Conservation (phyloP, 495 filamentous ascomycete genomes). For the Hypoxylon crocopeplum region DNA sequence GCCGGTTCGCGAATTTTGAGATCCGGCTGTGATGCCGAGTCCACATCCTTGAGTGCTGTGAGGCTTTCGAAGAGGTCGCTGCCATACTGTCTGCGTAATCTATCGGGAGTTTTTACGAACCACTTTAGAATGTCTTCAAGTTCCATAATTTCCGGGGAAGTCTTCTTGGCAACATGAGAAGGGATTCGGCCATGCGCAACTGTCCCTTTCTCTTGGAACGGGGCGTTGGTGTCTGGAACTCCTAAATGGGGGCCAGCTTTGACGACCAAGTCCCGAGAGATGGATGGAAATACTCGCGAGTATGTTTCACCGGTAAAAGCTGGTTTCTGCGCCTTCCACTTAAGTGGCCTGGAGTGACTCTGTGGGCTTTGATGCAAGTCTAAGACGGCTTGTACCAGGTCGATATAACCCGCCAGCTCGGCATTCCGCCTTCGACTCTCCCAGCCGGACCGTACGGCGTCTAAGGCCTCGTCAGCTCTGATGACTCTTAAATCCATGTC, state of each 20-base stretch:
- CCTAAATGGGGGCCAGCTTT: slow-evolving; percentile 1
- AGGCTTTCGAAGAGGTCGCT: slow-evolving; percentile 50
- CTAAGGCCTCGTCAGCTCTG: slow-evolving; percentile 44
- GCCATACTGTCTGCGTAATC: slow-evolving; percentile 46
- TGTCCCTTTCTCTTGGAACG: too few relatives aligned
- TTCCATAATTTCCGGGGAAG: slow-evolving; percentile 26
- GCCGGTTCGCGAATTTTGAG: not conserved
- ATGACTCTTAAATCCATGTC: slow-evolving; percentile 32
- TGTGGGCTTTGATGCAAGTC: slow-evolving; percentile 11
- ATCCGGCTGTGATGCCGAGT: not conserved
- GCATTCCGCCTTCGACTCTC: slow-evolving; percentile 52
- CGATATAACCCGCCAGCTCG: slow-evolving; percentile 51
- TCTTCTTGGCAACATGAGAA: not conserved
- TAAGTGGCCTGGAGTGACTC: not conserved
- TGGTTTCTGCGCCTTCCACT: not conserved
- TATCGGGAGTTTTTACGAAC: slow-evolving; percentile 39
- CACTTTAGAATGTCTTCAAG: slow-evolving; percentile 43
- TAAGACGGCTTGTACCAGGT: slow-evolving; percentile 48
- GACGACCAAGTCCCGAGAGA: slow-evolving; percentile 10
- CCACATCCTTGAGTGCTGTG: slow-evolving; percentile 30
- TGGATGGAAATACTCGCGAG: slow-evolving; percentile 1
- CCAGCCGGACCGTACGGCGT: slow-evolving; percentile 57
- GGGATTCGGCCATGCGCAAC: too few relatives aligned
- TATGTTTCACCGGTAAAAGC: slow-evolving; percentile 7
- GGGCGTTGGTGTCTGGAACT: not conserved